Evolutionary conservation across 805 yeast species (phyloP).

Genomic region (Kazachstania taianensis): DNA sequence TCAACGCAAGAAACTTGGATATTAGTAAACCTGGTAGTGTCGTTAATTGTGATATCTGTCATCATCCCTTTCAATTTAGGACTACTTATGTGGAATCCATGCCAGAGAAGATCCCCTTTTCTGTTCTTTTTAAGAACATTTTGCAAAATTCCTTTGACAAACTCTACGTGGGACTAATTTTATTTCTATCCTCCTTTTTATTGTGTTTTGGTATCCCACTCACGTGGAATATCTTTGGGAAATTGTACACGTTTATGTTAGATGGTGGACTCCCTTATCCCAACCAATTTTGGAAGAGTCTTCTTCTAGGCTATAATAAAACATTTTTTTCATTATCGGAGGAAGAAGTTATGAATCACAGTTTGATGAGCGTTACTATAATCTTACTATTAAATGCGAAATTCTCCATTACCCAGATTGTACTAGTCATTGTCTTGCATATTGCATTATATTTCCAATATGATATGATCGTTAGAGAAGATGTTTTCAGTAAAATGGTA

Average conservation of each 20-base stretch:
- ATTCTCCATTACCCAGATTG: slow-evolving; percentile 29
- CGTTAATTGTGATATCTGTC: slow-evolving; percentile 80
- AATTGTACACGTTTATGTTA: slow-evolving; percentile 45
- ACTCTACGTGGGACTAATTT: slow-evolving; percentile 11
- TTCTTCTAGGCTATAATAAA: slow-evolving; percentile 19
- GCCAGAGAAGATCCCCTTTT: slow-evolving; percentile 54
- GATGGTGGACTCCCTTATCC: slow-evolving; percentile 43
- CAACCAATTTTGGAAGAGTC: slow-evolving; percentile 18
- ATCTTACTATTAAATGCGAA: slow-evolving; percentile 15
- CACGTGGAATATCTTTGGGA: slow-evolving; percentile 44
- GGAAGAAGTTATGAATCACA: not conserved
- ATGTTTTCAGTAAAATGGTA: slow-evolving; percentile 52
- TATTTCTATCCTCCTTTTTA: slow-evolving; percentile 28
- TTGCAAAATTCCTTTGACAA: slow-evolving; percentile 13
- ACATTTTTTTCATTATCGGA: not conserved
- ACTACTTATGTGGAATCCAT: slow-evolving; percentile 55
- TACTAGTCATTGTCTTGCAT: slow-evolving; percentile 33
- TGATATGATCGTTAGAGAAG: slow-evolving; percentile 64
- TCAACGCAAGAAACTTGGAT: slow-evolving; percentile 32
- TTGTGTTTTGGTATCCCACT: slow-evolving; percentile 43
- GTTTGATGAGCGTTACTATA: not conserved
- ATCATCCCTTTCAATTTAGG: slow-evolving; percentile 57
- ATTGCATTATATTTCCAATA: slow-evolving; percentile 47
- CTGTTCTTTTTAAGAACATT: slow-evolving; percentile 36
- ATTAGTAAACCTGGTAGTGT: slow-evolving; percentile 33